Conservation (phyloP, 139 green algal genomes). For the Chlorella ohadii region DNA sequence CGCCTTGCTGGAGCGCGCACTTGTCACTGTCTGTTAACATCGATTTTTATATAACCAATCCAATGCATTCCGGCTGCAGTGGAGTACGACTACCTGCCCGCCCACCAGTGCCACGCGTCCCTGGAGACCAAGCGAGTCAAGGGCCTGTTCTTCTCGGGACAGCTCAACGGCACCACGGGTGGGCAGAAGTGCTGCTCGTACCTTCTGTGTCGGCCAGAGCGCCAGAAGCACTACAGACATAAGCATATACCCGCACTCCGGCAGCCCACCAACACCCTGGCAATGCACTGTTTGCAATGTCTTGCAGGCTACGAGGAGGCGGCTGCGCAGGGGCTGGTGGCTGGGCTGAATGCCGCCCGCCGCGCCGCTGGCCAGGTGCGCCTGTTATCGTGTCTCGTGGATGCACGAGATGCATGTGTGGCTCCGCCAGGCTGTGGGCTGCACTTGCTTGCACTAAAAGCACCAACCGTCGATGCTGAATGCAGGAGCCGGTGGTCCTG, state of each 20-base stretch:
- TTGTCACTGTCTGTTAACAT: too few relatives aligned
- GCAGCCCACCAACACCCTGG: too few relatives aligned
- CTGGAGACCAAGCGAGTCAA: slow-evolving; percentile 92
- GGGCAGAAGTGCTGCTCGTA: background rate
- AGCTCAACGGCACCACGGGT: slow-evolving; percentile 98
- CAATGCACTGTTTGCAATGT: too few relatives aligned
- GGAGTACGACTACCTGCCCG: slow-evolving; percentile 99
- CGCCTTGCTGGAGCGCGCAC: background rate
- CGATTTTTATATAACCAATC: too few relatives aligned
- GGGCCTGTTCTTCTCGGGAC: slow-evolving; percentile 96
- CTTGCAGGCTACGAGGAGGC: slow-evolving; percentile 94
- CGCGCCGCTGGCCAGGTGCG: slow-evolving; percentile 54
- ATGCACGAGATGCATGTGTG: too few relatives aligned
- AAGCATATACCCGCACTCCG: too few relatives aligned
- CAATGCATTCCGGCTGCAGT: slow-evolving; percentile 60
- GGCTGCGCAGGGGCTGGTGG: slow-evolving; percentile 90
- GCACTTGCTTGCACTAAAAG: too few relatives aligned
- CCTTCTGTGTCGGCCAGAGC: too few relatives aligned
- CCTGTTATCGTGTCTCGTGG: too few relatives aligned
- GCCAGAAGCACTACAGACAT: too few relatives aligned
- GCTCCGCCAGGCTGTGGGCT: too few relatives aligned
- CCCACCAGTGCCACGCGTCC: slow-evolving; percentile 87
- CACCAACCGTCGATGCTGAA: too few relatives aligned
- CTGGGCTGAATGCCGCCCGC: slow-evolving; percentile 91
- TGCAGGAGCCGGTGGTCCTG: slow-evolving; percentile 60